A percentile compares a stretch with the other conserved stretches of the same genome.
These are phyloP conservation scores for Sphaerulina vaccinii DNA, from an alignment of 2,329 filamentous ascomycete species.

Conservation along the genomic window DNA sequence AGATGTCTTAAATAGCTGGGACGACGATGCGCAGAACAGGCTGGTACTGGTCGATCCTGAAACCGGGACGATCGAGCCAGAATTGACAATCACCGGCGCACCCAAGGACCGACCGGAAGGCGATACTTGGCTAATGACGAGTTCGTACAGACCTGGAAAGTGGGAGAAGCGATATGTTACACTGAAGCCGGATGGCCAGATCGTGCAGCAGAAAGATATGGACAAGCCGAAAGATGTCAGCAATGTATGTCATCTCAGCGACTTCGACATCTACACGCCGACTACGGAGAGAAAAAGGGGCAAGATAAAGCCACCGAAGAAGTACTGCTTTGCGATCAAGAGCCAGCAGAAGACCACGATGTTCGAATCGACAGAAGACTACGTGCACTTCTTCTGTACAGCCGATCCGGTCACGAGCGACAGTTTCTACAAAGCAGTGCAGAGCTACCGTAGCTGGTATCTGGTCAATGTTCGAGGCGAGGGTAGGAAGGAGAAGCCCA, in stretches of 20 bases:
- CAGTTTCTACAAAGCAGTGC: slow-evolving; percentile 69
- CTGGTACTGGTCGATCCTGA: slow-evolving; percentile 64
- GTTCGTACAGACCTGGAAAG: slow-evolving; percentile 77
- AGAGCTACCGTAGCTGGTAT: slow-evolving; percentile 90
- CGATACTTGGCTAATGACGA: slow-evolving; percentile 69
- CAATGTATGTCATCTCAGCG: slow-evolving; percentile 79
- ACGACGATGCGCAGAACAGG: slow-evolving; percentile 72
- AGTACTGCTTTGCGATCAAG: slow-evolving; percentile 82
- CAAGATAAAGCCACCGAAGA: slow-evolving; percentile 78
- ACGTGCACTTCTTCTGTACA: slow-evolving; percentile 87
- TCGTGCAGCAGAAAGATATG: slow-evolving; percentile 68
- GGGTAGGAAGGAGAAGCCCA: slow-evolving; percentile 41
- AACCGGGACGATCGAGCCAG: slow-evolving; percentile 51
- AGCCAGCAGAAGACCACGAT: slow-evolving; percentile 85
- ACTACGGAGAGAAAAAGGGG: slow-evolving; percentile 66
- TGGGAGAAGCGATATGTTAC: slow-evolving; percentile 86
- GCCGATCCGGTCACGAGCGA: slow-evolving; percentile 67
- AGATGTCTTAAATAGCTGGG: slow-evolving; percentile 92
- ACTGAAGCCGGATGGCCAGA: slow-evolving; percentile 70
- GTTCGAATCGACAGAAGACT: slow-evolving; percentile 79
- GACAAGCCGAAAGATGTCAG: slow-evolving; percentile 63
- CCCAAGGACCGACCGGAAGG: slow-evolving; percentile 63
- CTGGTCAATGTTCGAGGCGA: slow-evolving; percentile 69
- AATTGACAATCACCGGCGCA: slow-evolving; percentile 66
- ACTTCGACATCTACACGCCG: slow-evolving; percentile 87